Evolutionary conservation across 371 early-diverging fungal genomes (phyloP), one percentile per base, ranked within the genome.

Genomic region (Apophysomyces variabilis): DNA sequence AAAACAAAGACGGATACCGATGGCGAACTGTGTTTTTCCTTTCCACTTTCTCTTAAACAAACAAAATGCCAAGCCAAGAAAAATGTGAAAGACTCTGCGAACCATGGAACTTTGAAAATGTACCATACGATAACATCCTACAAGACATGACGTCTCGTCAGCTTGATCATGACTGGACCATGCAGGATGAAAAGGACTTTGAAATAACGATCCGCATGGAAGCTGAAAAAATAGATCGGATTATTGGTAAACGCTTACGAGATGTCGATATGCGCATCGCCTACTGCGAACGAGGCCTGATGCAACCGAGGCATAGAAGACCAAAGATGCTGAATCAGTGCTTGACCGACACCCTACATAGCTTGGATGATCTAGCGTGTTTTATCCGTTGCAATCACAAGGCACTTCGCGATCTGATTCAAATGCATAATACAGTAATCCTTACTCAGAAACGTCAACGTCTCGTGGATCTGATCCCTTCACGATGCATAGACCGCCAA

Each of bases 301-400:
- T 67, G 13, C 74, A 79, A 18, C 70, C 72, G 61, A 59, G 69
- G n/a, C 64, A 66, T 43, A 67, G 16, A 62, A 66, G 21, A 57
- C 75, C 67, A 43, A 37, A 64, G 4, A 62, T 39, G 13, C 57
- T 78, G 14, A 83, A 79, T 64, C 71, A 76, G 12, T 76, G 79
- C 16, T 88, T 96, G 64, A 87, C 90, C 61, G 81, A 85, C 5
- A 89, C 96, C 46, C 84, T 95, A 18, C 80, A 85, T 65, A 96
- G 97, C 70, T 85, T 96, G 38, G 93, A 90, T 67, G 94, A 95
- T 66, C 87, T 98, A 26, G 89, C 95, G 50, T 94, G 94, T 82
- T 99, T 92, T 76, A 91, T 95, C 4, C 92, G 98, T 5, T 84
- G 96, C 69, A 99, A 99, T 86, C 95, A 92, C 72, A 87, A 96